Conservation (phyloP, 164 flowering plant genomes). For the Aristolochia californica region DNA sequence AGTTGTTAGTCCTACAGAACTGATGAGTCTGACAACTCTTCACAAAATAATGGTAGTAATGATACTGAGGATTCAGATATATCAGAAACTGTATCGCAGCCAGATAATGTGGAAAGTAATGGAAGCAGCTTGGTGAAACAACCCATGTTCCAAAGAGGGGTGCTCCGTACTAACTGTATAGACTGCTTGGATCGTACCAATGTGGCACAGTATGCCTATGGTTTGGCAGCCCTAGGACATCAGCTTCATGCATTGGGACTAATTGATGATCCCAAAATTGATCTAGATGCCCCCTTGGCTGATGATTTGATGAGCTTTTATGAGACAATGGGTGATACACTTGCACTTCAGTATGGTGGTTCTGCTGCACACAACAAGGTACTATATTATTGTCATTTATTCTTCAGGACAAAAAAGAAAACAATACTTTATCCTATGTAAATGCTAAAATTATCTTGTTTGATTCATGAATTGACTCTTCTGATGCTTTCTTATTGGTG, state of each 20-base stretch:
- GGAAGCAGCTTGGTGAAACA: conserved; percentile 23
- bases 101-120: conserved; percentile 11
- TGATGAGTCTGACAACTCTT: conserved; percentile 11
- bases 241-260: conserved; percentile 70
- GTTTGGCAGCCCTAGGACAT: conserved; percentile 77
- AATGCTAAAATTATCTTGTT: background rate
- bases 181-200: conserved; percentile 98
- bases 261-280: conserved; percentile 32
- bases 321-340: conserved; percentile 92
- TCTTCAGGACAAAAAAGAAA: background rate
- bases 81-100: conserved; percentile 18
- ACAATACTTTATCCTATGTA: background rate
- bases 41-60: conserved; percentile 9
- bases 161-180: conserved; percentile 90
- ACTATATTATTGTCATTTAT: conserved; percentile 1
- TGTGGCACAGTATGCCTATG: conserved; percentile 89
- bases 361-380: conserved; percentile 99
- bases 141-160: conserved; percentile 62
- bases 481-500: background rate
- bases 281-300: conserved; percentile 51
- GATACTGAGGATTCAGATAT: conserved; percentile 22
- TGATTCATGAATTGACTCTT: background rate
- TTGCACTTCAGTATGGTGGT: conserved; percentile 93
- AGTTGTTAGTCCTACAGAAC: conserved; percentile 24
- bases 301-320: conserved; percentile 62